A percentile compares a stretch with the other conserved stretches of the same genome.
phyloP scores from a whole-genome alignment of 495 filamentous ascomycete species.

The Annulohypoxylon nitens region DNA sequence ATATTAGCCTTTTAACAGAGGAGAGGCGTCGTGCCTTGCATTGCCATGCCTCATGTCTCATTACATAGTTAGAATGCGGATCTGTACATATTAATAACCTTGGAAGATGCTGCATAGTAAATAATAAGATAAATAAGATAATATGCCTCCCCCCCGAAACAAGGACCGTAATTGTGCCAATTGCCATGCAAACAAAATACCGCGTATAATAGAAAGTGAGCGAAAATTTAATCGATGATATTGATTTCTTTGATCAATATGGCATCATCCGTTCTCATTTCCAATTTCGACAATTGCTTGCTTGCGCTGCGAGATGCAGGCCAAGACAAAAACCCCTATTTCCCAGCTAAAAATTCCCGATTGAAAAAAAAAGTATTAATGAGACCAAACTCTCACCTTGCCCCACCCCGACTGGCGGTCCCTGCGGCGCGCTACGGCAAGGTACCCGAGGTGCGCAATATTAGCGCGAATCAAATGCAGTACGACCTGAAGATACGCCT shows the following conservation, averaged over 20 bases:
- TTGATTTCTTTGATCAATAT: not conserved
- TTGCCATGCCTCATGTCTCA: conserved; percentile 28
- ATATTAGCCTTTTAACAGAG: conserved; percentile 30
- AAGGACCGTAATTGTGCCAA: conserved; percentile 9
- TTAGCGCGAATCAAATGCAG: conserved; percentile 47
- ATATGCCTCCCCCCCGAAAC: not conserved
- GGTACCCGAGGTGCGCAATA: conserved; percentile 49
- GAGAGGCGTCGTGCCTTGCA: conserved; percentile 32
- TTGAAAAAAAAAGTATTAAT: conserved; percentile 34
- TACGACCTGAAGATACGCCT: conserved; percentile 34
- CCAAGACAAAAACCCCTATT: conserved; percentile 47
- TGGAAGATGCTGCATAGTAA: no score
- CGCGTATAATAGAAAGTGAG: not conserved
- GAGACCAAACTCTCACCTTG: conserved; percentile 19
- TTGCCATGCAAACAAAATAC: conserved; percentile 4
- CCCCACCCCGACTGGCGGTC: conserved; percentile 41
- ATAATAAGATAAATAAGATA: not conserved
- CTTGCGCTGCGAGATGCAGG: conserved; percentile 28
- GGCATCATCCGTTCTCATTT: conserved; percentile 8
- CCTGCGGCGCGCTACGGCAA: conserved; percentile 47
- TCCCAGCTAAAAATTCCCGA: conserved; percentile 40
- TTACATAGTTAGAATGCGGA: not conserved
- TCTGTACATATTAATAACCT: not conserved
- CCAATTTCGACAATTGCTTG: conserved; percentile 18
- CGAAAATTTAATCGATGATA: not conserved